Evolutionary conservation across 495 filamentous ascomycete species (phyloP).

Genomic region (Tuber magnatum): DNA sequence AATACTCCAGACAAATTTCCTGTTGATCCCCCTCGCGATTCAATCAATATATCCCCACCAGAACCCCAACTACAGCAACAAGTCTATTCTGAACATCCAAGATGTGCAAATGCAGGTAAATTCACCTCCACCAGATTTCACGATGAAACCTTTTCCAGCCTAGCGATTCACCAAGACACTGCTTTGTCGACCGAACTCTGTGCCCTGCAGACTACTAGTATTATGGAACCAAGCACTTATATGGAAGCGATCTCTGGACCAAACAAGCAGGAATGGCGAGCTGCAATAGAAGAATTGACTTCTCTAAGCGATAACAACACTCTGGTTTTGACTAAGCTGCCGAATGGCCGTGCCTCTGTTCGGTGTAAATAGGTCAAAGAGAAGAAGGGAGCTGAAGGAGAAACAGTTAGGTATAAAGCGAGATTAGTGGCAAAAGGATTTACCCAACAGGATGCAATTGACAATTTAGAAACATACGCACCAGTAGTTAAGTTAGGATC

Average conservation of each 20-base stretch:
- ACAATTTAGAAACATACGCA: not conserved
- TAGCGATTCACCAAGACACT: not conserved
- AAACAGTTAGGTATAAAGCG: not conserved
- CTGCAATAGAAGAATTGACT: not conserved
- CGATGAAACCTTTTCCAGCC: not conserved
- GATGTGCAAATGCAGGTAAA: not conserved
- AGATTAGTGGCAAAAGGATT: not conserved
- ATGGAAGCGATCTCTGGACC: not conserved
- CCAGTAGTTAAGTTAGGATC: not conserved
- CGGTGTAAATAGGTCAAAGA: not conserved
- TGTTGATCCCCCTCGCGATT: no score
- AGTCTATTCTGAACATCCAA: rapidly evolving
- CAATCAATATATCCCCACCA: no score
- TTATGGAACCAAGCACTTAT: not conserved
- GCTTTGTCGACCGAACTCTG: not conserved
- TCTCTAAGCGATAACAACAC: not conserved
- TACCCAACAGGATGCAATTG: not conserved
- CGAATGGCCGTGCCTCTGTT: not conserved
- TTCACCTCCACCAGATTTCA: not conserved
- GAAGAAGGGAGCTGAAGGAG: not conserved
- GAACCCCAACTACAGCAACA: not conserved
- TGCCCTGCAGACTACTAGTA: not conserved
- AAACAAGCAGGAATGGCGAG: not conserved
- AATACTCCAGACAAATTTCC: no score
- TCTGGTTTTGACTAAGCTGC: not conserved